Conservation (phyloP, 768 basidiomycete genomes). For the Tubosaeta sp. region DNA sequence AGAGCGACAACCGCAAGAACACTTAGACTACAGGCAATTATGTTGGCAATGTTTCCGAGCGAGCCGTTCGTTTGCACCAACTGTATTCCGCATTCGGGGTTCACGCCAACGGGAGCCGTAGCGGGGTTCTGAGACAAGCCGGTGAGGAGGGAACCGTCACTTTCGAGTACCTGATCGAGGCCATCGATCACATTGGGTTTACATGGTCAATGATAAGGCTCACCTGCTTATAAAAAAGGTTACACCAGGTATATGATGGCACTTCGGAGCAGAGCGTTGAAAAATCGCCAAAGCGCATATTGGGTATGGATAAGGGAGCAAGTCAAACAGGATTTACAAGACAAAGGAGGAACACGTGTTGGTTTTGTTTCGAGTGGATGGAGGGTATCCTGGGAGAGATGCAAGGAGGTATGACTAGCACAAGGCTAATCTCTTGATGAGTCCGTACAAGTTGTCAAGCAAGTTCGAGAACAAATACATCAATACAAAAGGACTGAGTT, state of each 20-base stretch:
- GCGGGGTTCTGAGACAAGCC: conserved; percentile 41
- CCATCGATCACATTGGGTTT: conserved; percentile 16
- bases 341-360: conserved; percentile 2
- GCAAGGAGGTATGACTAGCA: conserved; percentile 17
- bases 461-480: conserved; percentile 29
- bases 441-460: conserved; percentile 24
- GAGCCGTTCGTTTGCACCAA: conserved; percentile 53
- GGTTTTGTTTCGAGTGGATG: conserved; percentile 1
- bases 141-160: conserved; percentile 29
- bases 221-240: conserved; percentile 90
- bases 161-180: conserved; percentile 39
- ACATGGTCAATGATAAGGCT: conserved; percentile 18
- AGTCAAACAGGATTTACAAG: neutral
- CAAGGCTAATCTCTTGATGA: conserved; percentile 16
- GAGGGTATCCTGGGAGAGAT: conserved; percentile 14
- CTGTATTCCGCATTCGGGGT: conserved; percentile 75
- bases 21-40: conserved; percentile 74
- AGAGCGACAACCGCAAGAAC: conserved; percentile 57
- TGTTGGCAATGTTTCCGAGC: conserved; percentile 83
- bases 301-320: conserved; percentile 1
- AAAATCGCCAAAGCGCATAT: conserved; percentile 73
- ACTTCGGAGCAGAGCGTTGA: conserved; percentile 57
- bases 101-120: conserved; percentile 77
- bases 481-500: conserved; percentile 26
- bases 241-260: conserved; percentile 89